These are phyloP conservation scores for Sutorius australiensis DNA, from an alignment of 768 basidiomycete genomes.

Conservation along the genomic window DNA sequence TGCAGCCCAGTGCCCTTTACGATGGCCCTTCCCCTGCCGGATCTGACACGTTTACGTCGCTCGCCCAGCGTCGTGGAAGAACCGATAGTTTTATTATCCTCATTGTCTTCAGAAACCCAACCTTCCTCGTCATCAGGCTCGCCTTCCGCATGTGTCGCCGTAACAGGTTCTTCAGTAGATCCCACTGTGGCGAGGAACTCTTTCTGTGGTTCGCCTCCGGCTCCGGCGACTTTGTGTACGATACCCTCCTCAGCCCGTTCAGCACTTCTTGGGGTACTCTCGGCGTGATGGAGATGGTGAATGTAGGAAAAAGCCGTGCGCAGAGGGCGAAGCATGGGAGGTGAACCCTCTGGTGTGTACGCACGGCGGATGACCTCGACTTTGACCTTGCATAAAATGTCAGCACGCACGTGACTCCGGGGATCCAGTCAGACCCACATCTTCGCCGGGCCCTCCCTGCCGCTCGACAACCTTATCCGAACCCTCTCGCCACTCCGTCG, in stretches of 20 bases:
- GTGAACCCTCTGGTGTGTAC: conserved; percentile 11
- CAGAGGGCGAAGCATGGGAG: neutral
- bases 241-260: conserved; percentile 18
- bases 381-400: conserved; percentile 45
- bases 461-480: conserved; percentile 63
- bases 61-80: conserved; percentile 5
- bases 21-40: conserved; percentile 17
- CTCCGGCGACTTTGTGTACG: conserved; percentile 16
- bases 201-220: conserved; percentile 13
- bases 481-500: conserved; percentile 69
- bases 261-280: conserved; percentile 23
- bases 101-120: conserved; percentile 59
- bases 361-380: conserved; percentile 58
- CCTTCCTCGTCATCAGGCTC: conserved; percentile 50
- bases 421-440: conserved; percentile 43
- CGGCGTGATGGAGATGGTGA: conserved; percentile 14
- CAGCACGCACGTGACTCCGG: conserved; percentile 8
- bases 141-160: conserved; percentile 5
- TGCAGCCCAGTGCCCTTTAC: neutral
- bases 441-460: conserved; percentile 54
- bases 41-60: conserved; percentile 26
- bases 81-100: conserved; percentile 13
- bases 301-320: conserved; percentile 10
- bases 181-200: neutral
- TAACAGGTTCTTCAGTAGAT: conserved; percentile 3